Conservation (phyloP, 495 filamentous ascomycete genomes). For the Astrothelium subdiscretum region DNA sequence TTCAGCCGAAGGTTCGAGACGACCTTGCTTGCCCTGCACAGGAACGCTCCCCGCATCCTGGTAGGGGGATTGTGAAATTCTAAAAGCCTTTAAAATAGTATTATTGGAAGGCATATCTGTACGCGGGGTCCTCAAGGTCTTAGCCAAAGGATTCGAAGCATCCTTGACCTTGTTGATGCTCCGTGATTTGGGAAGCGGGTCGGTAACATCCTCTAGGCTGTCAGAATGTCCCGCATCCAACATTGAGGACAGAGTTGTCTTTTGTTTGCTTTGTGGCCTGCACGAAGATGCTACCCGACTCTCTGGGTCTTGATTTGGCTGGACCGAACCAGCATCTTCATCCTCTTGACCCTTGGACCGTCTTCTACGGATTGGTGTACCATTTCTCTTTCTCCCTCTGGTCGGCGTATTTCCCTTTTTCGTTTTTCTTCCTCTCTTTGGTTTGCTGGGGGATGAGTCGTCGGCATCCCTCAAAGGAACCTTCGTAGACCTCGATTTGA, state of each 20-base stretch:
- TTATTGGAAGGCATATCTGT: no score
- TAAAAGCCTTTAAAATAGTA: no score
- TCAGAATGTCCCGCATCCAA: background rate
- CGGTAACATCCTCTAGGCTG: background rate
- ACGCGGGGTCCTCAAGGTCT: no score
- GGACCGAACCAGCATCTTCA: background rate
- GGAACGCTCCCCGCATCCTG: no score
- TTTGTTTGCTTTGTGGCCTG: background rate
- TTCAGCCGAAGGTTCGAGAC: background rate
- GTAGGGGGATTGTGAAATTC: no score
- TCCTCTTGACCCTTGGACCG: conserved; percentile 2
- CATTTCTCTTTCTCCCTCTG: conserved; percentile 18
- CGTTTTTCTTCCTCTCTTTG: conserved; percentile 15
- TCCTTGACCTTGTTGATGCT: background rate
- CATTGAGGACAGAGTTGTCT: background rate
- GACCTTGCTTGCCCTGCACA: background rate
- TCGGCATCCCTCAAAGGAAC: conserved; percentile 22
- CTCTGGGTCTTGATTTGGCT: background rate
- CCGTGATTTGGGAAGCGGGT: background rate
- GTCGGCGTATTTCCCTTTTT: conserved; percentile 11
- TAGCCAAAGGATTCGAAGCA: no score
- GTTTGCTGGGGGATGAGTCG: conserved; percentile 17
- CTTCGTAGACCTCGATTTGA: conserved; percentile 18
- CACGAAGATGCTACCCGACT: background rate
- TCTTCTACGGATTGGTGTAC: conserved; percentile 17